Conservation (phyloP, 495 filamentous ascomycete genomes). For the Hyaloscypha hepaticicola region DNA sequence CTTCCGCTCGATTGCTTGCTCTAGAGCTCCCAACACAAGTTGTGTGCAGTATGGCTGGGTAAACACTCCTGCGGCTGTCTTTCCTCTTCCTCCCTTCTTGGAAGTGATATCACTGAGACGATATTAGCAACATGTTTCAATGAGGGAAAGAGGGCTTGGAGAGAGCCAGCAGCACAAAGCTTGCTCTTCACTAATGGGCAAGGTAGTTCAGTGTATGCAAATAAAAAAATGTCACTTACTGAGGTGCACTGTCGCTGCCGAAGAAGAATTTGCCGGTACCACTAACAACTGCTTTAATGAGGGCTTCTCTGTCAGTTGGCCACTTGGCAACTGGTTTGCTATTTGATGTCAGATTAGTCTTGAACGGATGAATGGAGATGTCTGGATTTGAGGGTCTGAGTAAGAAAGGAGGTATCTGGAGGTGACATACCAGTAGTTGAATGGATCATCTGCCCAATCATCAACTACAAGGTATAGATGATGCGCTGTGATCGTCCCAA, state of each 20-base stretch:
- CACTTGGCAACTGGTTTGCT: conserved; percentile 57
- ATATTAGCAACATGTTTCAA: too few species aligned
- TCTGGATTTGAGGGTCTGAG: not conserved
- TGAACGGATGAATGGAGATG: not conserved
- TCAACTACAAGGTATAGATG: conserved; percentile 71
- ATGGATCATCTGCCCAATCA: conserved; percentile 61
- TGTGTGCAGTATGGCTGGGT: conserved; percentile 81
- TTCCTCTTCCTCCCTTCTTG: conserved; percentile 61
- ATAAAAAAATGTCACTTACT: conserved; percentile 28
- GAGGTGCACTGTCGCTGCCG: conserved; percentile 32
- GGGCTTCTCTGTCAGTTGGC: conserved; percentile 63
- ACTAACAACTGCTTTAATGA: conserved; percentile 58
- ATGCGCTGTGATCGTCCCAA: conserved; percentile 73
- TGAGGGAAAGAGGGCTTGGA: too few species aligned
- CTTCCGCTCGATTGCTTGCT: conserved; percentile 65
- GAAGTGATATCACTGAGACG: conserved; percentile 50
- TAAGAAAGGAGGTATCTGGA: conserved; percentile 21
- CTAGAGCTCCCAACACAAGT: conserved; percentile 70
- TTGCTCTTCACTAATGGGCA: too few species aligned
- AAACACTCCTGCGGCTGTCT: conserved; percentile 80
- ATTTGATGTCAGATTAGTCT: not conserved
- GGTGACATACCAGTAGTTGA: conserved; percentile 58
- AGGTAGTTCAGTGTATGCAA: too few species aligned
- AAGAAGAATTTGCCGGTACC: conserved; percentile 72
- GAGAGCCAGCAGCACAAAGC: too few species aligned